These are phyloP conservation scores for Datura wrightii DNA, from an alignment of 257 asterid genomes.

Conservation along the genomic window DNA sequence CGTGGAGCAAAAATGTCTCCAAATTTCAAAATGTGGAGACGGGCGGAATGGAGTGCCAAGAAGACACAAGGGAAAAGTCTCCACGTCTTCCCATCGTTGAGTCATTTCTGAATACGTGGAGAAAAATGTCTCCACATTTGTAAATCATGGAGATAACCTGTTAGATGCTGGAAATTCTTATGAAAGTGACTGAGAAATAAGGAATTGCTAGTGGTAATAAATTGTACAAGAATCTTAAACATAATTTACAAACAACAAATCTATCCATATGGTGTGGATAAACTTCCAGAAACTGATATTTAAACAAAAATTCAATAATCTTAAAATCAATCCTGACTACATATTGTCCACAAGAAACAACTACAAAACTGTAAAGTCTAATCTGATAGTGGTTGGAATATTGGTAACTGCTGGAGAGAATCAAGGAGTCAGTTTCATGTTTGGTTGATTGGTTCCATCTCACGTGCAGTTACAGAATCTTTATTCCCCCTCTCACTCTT, in stretches of 20 bases:
- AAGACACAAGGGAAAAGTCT: neutral
- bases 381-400: too few relatives aligned
- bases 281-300: neutral
- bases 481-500: too few relatives aligned
- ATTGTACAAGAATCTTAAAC: slow-evolving; percentile 1
- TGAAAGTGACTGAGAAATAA: neutral
- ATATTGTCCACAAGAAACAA: too few relatives aligned
- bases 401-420: too few relatives aligned
- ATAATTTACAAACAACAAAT: neutral
- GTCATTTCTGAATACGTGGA: too few relatives aligned
- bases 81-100: neutral
- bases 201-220: neutral
- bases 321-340: neutral
- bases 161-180: neutral
- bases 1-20: neutral
- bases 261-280: neutral
- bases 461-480: too few relatives aligned
- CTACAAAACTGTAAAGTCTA: too few relatives aligned
- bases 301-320: neutral
- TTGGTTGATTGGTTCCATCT: too few relatives aligned
- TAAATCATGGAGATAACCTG: too few relatives aligned
- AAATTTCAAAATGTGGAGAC: neutral
- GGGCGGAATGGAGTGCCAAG: neutral
- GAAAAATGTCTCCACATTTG: too few relatives aligned
- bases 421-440: too few relatives aligned